phyloP scores from a whole-genome alignment of 768 basidiomycete genomes.

The Baorangia bicolor region DNA sequence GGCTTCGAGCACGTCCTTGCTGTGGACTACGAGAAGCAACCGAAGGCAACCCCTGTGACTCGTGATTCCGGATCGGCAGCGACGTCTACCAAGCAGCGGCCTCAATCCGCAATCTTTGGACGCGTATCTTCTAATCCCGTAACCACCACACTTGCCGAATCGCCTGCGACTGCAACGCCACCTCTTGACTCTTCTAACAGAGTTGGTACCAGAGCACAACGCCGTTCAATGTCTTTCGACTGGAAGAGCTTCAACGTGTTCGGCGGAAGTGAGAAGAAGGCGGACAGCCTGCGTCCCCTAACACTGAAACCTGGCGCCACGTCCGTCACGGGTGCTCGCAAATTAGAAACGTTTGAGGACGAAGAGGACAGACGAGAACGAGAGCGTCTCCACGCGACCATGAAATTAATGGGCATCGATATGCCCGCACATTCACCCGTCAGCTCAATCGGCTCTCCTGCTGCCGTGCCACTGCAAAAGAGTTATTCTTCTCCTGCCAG shows the following conservation, averaged over 20 bases:
- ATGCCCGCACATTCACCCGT: constrained; percentile 52
- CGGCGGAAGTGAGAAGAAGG: constrained; percentile 57
- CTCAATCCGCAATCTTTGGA: constrained; percentile 59
- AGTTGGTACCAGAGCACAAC: constrained; percentile 44
- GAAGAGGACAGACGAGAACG: constrained; percentile 89
- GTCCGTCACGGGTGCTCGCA: constrained; percentile 62
- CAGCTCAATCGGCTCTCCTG: constrained; percentile 19
- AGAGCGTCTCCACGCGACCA: constrained; percentile 83
- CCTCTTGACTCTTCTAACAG: constrained; percentile 26
- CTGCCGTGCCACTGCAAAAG: constrained; percentile 40
- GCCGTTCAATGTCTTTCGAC: constrained; percentile 81
- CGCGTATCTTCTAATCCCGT: constrained; percentile 38
- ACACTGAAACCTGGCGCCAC: constrained; percentile 67
- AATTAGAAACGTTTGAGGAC: constrained; percentile 86
- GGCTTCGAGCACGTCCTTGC: constrained; percentile 97
- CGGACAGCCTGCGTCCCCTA: constrained; percentile 63
- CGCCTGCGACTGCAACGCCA: constrained; percentile 21
- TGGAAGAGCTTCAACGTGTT: constrained; percentile 81
- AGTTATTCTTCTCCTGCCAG: constrained; percentile 39
- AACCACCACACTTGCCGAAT: constrained; percentile 33
- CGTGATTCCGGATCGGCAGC: constrained; percentile 15
- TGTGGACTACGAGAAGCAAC: constrained; percentile 77
- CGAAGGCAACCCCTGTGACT: constrained; percentile 42
- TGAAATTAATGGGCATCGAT: constrained; percentile 93
- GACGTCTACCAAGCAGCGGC: constrained; percentile 46